These are phyloP conservation scores for Solanum ossicruentum DNA, from an alignment of 257 asterid genomes.

Conservation along the genomic window DNA sequence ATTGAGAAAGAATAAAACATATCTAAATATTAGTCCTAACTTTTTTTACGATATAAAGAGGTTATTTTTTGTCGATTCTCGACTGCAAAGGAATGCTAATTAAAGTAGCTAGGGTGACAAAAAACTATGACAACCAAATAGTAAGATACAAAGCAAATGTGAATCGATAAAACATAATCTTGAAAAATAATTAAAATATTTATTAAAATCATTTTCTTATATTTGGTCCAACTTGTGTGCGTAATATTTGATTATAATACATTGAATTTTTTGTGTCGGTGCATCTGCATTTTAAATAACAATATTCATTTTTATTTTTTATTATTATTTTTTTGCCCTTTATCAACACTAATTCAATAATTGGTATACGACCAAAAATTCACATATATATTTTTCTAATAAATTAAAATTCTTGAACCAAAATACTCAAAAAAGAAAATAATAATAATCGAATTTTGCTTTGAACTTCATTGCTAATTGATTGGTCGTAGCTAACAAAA, in stretches of 20 bases:
- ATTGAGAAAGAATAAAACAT: fast-evolving
- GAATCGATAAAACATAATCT: background rate
- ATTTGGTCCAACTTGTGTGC: background rate
- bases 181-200: background rate
- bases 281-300: background rate
- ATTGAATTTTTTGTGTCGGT: background rate
- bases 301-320: background rate
- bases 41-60: too few species aligned
- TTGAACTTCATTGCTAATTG: background rate
- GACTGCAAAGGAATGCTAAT: background rate
- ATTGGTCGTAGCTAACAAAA: background rate
- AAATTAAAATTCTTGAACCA: background rate
- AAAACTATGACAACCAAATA: background rate
- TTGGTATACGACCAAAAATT: background rate
- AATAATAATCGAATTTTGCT: background rate
- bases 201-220: background rate
- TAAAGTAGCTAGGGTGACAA: background rate
- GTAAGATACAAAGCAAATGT: background rate
- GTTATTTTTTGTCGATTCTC: fast-evolving
- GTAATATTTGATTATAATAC: background rate
- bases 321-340: background rate
- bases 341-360: background rate
- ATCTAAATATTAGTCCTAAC: fast-evolving
- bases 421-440: background rate
- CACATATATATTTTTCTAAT: background rate